phyloP scores from a whole-genome alignment of 2,329 filamentous ascomycete species.

The Alternaria sp. region DNA sequence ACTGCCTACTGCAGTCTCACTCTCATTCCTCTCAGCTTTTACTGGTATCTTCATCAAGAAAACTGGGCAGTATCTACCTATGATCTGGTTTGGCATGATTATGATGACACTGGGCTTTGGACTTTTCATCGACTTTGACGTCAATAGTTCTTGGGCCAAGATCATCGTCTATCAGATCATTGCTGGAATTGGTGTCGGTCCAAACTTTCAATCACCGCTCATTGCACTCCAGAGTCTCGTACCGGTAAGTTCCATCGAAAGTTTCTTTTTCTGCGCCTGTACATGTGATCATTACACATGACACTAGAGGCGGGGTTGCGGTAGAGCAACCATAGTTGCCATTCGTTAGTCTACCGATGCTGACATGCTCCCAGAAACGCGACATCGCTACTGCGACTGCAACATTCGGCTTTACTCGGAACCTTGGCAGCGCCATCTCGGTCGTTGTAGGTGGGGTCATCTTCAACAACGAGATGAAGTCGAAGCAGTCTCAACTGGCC shows the following conservation, averaged over 20 bases:
- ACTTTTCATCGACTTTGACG: slow-evolving; percentile 45
- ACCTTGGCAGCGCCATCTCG: slow-evolving; percentile 70
- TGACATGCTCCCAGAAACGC: slow-evolving; percentile 43
- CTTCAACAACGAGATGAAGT: slow-evolving; percentile 76
- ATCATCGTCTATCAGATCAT: slow-evolving; percentile 50
- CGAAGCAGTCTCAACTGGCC: slow-evolving; percentile 57
- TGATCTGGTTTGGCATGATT: slow-evolving; percentile 46
- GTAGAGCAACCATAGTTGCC: background rate
- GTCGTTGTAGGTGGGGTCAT: slow-evolving; percentile 79
- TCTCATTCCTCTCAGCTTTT: slow-evolving; percentile 67
- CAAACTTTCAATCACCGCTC: slow-evolving; percentile 72
- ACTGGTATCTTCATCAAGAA: slow-evolving; percentile 61
- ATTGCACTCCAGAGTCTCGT: slow-evolving; percentile 71
- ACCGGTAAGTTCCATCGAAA: slow-evolving; percentile 41
- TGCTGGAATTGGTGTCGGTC: slow-evolving; percentile 59
- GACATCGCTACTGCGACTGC: slow-evolving; percentile 74
- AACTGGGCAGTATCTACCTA: slow-evolving; percentile 52
- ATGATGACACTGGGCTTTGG: slow-evolving; percentile 49
- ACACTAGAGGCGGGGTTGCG: slow-evolving; percentile 6
- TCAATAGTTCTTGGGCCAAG: slow-evolving; percentile 45
- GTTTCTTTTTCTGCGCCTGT: background rate
- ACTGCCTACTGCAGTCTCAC: slow-evolving; percentile 71
- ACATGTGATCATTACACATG: background rate
- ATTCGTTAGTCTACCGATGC: slow-evolving; percentile 9
- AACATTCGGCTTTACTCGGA: slow-evolving; percentile 71